A percentile compares a stretch with the other conserved stretches of the same genome.
Conservation (phyloP, 306 rosid species). For the Psophocarpus tetragonolobus region DNA sequence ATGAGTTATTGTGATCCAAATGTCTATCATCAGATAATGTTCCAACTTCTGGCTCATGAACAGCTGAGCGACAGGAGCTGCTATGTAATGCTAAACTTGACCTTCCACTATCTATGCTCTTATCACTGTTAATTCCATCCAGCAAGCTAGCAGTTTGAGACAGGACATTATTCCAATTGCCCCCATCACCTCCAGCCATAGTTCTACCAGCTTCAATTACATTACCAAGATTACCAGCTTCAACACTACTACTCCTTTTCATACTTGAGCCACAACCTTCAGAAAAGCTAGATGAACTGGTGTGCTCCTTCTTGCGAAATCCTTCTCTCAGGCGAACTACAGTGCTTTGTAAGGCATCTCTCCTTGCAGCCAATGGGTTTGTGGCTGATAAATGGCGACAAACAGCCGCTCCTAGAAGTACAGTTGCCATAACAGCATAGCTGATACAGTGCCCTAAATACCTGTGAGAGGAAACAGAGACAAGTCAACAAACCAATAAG, state of each 20-base stretch:
- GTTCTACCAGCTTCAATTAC: slow-evolving; percentile 69
- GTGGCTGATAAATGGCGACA: slow-evolving; percentile 88
- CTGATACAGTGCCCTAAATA: slow-evolving; percentile 98
- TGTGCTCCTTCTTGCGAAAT: slow-evolving; percentile 90
- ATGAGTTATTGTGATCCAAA: slow-evolving; percentile 67
- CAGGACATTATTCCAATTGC: slow-evolving; percentile 70
- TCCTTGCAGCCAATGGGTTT: slow-evolving; percentile 94
- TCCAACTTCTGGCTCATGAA: slow-evolving; percentile 85
- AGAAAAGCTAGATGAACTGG: slow-evolving; percentile 95
- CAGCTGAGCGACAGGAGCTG: slow-evolving; percentile 91
- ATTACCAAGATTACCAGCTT: slow-evolving; percentile 80
- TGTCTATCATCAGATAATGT: slow-evolving; percentile 57
- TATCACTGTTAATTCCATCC: slow-evolving; percentile 92
- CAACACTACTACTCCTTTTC: slow-evolving; percentile 98
- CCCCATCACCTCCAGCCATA: slow-evolving; percentile 66
- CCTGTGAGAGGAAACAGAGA: slow-evolving; percentile 50
- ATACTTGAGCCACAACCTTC: slow-evolving; percentile 99
- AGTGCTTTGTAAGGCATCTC: slow-evolving; percentile 98
- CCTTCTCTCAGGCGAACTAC: slow-evolving; percentile 98
- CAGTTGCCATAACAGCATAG: slow-evolving; percentile 96
- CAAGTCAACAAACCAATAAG: slow-evolving; percentile 34
- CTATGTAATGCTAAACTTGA: slow-evolving; percentile 92
- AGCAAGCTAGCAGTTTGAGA: slow-evolving; percentile 72
- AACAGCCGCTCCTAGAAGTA: slow-evolving; percentile 91
- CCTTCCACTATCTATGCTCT: slow-evolving; percentile 98